Evolutionary conservation across 2,329 filamentous ascomycete species (phyloP).

Genomic region (Pseudogymnoascus sp.): DNA sequence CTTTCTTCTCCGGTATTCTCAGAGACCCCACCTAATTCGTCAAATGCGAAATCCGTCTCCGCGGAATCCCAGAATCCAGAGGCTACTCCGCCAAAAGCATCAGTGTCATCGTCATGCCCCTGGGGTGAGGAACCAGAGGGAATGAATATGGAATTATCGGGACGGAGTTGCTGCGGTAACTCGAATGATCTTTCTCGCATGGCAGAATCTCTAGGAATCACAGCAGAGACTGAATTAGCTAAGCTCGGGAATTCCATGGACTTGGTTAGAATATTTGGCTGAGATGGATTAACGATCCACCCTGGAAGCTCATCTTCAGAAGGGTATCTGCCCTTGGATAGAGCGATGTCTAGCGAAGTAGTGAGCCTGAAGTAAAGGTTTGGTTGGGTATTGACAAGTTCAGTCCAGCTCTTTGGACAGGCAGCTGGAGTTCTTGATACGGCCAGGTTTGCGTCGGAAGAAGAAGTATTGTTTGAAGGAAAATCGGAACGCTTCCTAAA

Average conservation of each 20-base stretch:
- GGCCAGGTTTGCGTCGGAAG: neutral
- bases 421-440: neutral
- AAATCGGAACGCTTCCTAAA: neutral
- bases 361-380: neutral
- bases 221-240: neutral
- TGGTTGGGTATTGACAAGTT: neutral
- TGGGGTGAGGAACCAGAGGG: neutral
- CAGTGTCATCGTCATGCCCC: neutral
- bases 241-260: neutral
- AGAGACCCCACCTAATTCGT: neutral
- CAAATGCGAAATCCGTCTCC: neutral
- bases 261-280: neutral
- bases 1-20: neutral
- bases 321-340: neutral
- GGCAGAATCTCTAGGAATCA: neutral
- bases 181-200: neutral
- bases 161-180: neutral
- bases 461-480: neutral
- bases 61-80: neutral
- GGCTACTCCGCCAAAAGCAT: neutral
- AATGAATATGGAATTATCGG: neutral
- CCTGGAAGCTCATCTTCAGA: neutral
- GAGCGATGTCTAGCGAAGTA: neutral
- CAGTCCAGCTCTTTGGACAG: neutral
- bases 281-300: neutral